Evolutionary conservation across 2,329 filamentous ascomycete genomes (phyloP), one percentile per base, ranked within the genome.

Genomic region (Aspergillus sp.): DNA sequence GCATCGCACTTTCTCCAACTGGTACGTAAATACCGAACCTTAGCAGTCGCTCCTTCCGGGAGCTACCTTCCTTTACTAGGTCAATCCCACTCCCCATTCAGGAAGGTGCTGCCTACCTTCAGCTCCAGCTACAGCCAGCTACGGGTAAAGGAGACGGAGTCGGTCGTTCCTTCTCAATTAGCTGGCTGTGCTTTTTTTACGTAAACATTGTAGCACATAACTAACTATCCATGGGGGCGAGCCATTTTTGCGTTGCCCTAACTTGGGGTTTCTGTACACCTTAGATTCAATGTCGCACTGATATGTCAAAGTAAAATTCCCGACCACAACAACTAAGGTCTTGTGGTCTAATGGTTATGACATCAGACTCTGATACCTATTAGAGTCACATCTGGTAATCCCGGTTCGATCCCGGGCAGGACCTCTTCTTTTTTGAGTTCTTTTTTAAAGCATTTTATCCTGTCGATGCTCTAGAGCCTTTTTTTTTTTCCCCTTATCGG

Each of bases 361-460:
- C 53, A 56, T 56, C 47, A 51, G 53, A 45, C 51, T 54, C 51
- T 54, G 51, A 54, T 50, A 49, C n/a, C 6, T 17, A 50, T 50
- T 15, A 13, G 48, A 51, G 48, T 51, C 36, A 51, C 24, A 55
- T 55, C 52, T 55, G 52, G 52, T 48, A 48, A 55, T 55, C 52
- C 52, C 52, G 52, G 52, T 55, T 55, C 52, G 52, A 55, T 55
- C 52, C 52, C 52, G 52, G 52, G 52, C 44, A 55, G 32, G 52
- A 55, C 52, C 52, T 55, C 42, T 48, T 34, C n/a, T 36, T 47
- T 43, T 53, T 41, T n/a, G n/a, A n/a, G n/a, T n/a, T n/a, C n/a
- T n/a, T n/a, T n/a, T n/a, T n/a, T n/a, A n/a, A n/a, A n/a, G n/a
- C n/a, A n/a, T n/a, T n/a, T n/a, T n/a, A n/a, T n/a, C n/a, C n/a